Evolutionary conservation across 129 eudicot species (phyloP), one percentile per base, ranked within the genome.

Genomic region (Escallonia herrerae): DNA sequence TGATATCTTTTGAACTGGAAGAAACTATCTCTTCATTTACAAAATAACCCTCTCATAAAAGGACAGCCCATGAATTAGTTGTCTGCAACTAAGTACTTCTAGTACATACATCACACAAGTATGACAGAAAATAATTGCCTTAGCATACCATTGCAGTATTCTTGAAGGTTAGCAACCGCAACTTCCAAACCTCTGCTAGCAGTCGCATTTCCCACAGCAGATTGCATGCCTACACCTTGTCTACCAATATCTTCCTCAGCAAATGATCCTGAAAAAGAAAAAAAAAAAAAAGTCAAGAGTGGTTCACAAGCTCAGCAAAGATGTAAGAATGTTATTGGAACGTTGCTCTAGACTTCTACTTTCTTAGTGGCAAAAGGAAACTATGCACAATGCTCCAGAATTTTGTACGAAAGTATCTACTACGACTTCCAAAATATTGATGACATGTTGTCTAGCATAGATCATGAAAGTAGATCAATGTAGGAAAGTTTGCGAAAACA

Each of bases 101-200:
- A 11, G 3, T 51, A 11, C 56, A 51, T 51, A 51, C 13, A 3
- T 51, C 56, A 51, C 56, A 51, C 56, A 6, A 6, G 56, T 45
- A 0, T 22, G 33, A 22, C 33, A 22, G 33, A 0, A 22, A 22
- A 22, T 22, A 22, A 22, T 22, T 22, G 33, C 33, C 33, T 11
- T 81, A 51, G 12, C 56, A 51, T 6, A 93, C 99, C 99, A 70
- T 94, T 94, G 76, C 99, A 94, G 74, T 94, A 94, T 66, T 94
- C 99, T 76, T 94, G 99, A 70, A 94, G 99, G 64, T 94, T 94
- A 61, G 90, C 95, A 78, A 94, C 97, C 8, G 99, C 99, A 72
- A 94, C 95, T 72, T 94, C 99, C 68, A 94, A 78, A 60, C 99
- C 99, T 84, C 93, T 84, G 83, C 97, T 94, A 65, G 97, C 95